phyloP scores from a whole-genome alignment of 352 stramenopile species.

The Globisporangium echinulatum region DNA sequence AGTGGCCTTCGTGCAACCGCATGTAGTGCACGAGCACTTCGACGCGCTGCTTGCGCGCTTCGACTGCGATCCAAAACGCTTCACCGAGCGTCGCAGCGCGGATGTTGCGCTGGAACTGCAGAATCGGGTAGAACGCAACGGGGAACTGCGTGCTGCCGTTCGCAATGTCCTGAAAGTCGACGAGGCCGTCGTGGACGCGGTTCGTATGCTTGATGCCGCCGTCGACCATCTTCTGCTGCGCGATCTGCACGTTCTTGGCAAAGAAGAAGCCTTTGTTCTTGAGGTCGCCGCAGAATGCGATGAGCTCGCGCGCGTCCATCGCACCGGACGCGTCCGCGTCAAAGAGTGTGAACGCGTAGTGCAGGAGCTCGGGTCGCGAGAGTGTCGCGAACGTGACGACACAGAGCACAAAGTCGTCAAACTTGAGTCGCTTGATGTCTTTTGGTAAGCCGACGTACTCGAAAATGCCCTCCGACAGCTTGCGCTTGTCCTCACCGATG shows the following conservation, averaged over 20 bases:
- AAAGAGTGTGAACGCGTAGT: conserved; percentile 67
- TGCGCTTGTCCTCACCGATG: conserved; percentile 47
- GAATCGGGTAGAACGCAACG: conserved; percentile 57
- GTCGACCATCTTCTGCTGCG: conserved; percentile 39
- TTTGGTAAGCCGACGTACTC: conserved; percentile 26
- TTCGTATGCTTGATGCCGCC: conserved; percentile 18
- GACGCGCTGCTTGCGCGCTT: conserved; percentile 31
- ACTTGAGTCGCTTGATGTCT: conserved; percentile 27
- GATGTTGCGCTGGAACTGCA: conserved; percentile 61
- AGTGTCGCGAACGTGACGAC: conserved; percentile 42
- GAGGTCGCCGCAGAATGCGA: conserved; percentile 46
- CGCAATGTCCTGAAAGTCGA: conserved; percentile 50
- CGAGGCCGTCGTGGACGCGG: conserved; percentile 21
- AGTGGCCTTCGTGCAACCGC: conserved; percentile 40
- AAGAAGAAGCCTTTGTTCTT: conserved; percentile 55
- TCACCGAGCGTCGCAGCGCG: conserved; percentile 39
- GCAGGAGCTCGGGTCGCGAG: conserved; percentile 42
- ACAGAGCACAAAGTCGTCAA: conserved; percentile 61
- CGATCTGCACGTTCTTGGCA: conserved; percentile 49
- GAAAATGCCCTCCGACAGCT: conserved; percentile 52
- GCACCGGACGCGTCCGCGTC: conserved; percentile 56
- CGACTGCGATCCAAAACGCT: conserved; percentile 33
- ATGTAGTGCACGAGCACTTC: conserved; percentile 59
- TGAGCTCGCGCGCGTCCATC: conserved; percentile 51
- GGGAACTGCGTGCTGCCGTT: conserved; percentile 53